phyloP scores from a whole-genome alignment of 2,329 filamentous ascomycete species.

The Trichophyton benhamiae region DNA sequence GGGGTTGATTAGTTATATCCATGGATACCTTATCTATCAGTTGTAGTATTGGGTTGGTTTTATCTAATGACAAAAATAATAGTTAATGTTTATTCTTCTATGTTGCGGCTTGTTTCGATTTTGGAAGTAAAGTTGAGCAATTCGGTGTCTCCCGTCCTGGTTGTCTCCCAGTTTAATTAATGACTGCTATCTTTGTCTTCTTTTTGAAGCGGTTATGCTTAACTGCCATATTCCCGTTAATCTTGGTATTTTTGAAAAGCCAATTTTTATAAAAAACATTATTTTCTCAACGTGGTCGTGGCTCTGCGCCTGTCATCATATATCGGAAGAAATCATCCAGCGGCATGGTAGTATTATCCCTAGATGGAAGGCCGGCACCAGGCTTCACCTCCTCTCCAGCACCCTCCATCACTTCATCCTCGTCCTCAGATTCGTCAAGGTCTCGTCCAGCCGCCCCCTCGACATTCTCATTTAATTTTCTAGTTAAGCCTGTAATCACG shows the following conservation, averaged over 20 bases:
- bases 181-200: too few species aligned
- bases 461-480: conserved; percentile 45
- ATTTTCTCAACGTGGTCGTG: conserved; percentile 9
- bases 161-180: too few species aligned
- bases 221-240: not conserved
- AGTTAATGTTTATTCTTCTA: not conserved
- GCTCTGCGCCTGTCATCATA: conserved; percentile 37
- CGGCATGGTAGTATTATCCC: conserved; percentile 24
- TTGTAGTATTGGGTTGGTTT: not conserved
- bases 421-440: conserved; percentile 45
- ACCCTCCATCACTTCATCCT: conserved; percentile 33
- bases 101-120: not conserved
- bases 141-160: too few species aligned
- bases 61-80: not conserved
- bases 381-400: conserved; percentile 26
- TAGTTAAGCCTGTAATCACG: conserved; percentile 58
- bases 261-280: not conserved
- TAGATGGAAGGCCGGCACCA: conserved; percentile 23
- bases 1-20: conserved; percentile 30
- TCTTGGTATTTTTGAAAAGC: not conserved
- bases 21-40: not conserved
- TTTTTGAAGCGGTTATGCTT: not conserved
- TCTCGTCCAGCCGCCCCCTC: conserved; percentile 35
- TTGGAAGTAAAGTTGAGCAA: not conserved
- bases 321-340: conserved; percentile 39